Evolutionary conservation across 257 asterid genomes (phyloP), one percentile per base, ranked within the genome.

Genomic region (Plantago elongata): DNA sequence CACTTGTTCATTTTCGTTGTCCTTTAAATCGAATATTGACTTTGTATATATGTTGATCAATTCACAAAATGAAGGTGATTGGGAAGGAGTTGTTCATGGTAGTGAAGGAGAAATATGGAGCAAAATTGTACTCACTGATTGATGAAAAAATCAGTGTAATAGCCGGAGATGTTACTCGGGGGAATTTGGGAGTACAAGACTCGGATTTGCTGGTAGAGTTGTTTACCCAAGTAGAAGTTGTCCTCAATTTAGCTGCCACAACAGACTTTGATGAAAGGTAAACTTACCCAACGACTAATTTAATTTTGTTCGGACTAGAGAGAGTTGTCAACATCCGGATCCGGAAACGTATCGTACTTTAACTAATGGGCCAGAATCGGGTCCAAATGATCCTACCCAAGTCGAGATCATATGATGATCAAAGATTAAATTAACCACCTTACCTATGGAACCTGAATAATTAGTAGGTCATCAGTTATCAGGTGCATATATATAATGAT

Each of bases 181-280:
- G 78, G 9, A 59, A 51, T 52, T 57, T 85, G 69, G 87, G 90
- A 57, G 27, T 85, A 16, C 15, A 78, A 7, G 73, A 37, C 55
- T 22, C 69, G 27, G 57, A 50, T 70, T 54, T 76, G 70, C 46
- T 67, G 56, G 63, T 61, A 63, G 56, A 70, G 11, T 61, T 82
- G 40, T 69, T 62, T 30, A 46, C 22, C 52, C 51, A 74, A 42
- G 83, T 85, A 6, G 76, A 85, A n/a, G 45, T 76, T 48, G 77
- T 85, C 54, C 61, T 85, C 61, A 85, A 85, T 56, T 55, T 74
- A 22, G 94, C 90, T 44, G 94, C 94, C 27, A 78, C 82, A 2
- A 85, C 90, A 4, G 70, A 82, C 54, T 85, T 80, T 65, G 81
- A 85, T 56, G 89, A 73, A 62, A 82, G 93, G 93, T 84, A 57